These are phyloP conservation scores for Gossypium bickii DNA, from an alignment of 345 rosid genomes.

Conservation along the genomic window DNA sequence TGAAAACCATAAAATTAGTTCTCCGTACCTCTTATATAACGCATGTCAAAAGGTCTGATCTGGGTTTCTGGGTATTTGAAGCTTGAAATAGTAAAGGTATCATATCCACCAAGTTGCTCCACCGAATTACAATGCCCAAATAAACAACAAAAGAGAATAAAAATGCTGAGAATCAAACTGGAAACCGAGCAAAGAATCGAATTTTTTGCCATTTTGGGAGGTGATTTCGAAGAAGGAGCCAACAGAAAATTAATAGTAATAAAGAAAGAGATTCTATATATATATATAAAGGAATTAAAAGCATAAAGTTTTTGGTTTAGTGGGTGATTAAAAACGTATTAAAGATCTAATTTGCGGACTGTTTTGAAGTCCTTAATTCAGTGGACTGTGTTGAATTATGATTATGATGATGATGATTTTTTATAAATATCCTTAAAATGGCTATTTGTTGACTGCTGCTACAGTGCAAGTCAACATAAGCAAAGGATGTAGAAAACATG, in stretches of 20 bases:
- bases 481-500: background rate
- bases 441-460: background rate
- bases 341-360: background rate
- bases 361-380: background rate
- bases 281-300: background rate
- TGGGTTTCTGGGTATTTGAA: conserved; percentile 58
- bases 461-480: background rate
- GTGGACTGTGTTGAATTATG: background rate
- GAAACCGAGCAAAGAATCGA: conserved; percentile 30
- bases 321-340: background rate
- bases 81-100: conserved; percentile 53
- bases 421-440: background rate
- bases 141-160: conserved; percentile 23
- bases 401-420: background rate
- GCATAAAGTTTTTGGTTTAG: conserved; percentile 1
- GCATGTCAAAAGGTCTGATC: conserved; percentile 57
- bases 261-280: background rate
- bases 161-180: conserved; percentile 23
- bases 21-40: conserved; percentile 65
- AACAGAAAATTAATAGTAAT: background rate
- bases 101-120: conserved; percentile 23
- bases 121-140: conserved; percentile 20
- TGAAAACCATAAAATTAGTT: background rate
- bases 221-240: conserved; percentile 15
- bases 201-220: conserved; percentile 26